Evolutionary conservation across 495 filamentous ascomycete genomes (phyloP).

Genomic region (Penicillium cataractarum): DNA sequence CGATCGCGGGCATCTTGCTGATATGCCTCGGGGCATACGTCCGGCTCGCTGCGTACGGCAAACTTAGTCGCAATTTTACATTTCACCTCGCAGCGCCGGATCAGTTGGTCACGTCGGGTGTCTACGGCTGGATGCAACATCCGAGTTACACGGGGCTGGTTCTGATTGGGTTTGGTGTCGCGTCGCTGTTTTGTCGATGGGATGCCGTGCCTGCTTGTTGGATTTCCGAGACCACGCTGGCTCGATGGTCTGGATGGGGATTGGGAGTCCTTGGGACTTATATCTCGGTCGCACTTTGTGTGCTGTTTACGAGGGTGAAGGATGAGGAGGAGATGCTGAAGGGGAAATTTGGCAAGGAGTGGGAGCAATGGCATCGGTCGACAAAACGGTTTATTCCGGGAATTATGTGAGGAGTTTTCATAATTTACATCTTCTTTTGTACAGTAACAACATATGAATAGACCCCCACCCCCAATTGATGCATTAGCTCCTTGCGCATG

Average conservation of each 20-base stretch:
- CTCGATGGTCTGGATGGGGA: constrained; percentile 18
- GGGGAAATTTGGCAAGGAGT: constrained; percentile 42
- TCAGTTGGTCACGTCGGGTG: constrained; percentile 42
- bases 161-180: constrained; percentile 24
- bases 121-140: constrained; percentile 52
- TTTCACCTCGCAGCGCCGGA: constrained; percentile 50
- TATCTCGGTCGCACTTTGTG: constrained; percentile 1
- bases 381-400: constrained; percentile 34
- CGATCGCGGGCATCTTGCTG: constrained; percentile 25
- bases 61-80: constrained; percentile 52
- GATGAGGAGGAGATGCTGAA: constrained; percentile 51
- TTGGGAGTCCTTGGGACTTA: background rate
- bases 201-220: constrained; percentile 37
- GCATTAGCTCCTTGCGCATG: background rate
- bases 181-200: constrained; percentile 35
- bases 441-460: background rate
- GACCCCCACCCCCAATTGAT: constrained; percentile 1
- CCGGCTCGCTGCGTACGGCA: constrained; percentile 37
- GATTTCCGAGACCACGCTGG: constrained; percentile 12
- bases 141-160: constrained; percentile 48
- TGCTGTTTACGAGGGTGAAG: constrained; percentile 24
- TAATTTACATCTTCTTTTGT: background rate
- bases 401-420: constrained; percentile 15
- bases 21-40: constrained; percentile 38
- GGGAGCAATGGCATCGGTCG: constrained; percentile 46